These are phyloP conservation scores for Aureobasidium sp. DNA, from an alignment of 2,329 filamentous ascomycete species.

Conservation along the genomic window DNA sequence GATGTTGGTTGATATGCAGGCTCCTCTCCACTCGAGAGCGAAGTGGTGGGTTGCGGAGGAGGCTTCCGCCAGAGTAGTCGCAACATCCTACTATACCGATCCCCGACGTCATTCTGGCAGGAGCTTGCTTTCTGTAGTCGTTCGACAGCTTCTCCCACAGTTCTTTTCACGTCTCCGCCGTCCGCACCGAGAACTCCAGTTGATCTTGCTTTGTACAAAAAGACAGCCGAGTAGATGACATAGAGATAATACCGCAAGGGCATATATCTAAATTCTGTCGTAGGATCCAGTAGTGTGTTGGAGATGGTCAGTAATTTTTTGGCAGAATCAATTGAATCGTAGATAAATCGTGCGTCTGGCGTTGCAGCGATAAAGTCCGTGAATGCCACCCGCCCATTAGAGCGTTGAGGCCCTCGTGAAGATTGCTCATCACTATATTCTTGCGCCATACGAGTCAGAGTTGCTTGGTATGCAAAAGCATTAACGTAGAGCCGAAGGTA, in stretches of 20 bases:
- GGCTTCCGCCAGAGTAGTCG: slow-evolving; percentile 51
- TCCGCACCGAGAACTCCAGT: slow-evolving; percentile 52
- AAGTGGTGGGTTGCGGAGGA: slow-evolving; percentile 16
- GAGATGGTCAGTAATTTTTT: slow-evolving; percentile 55
- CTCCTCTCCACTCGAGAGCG: slow-evolving; percentile 14
- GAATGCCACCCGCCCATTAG: slow-evolving; percentile 36
- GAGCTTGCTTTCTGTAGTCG: slow-evolving; percentile 53
- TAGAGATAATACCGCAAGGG: slow-evolving; percentile 57
- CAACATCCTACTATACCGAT: slow-evolving; percentile 54
- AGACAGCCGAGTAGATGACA: slow-evolving; percentile 57
- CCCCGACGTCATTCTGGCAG: slow-evolving; percentile 53
- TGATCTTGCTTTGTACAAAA: slow-evolving; percentile 57
- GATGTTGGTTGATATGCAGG: background rate
- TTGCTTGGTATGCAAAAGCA: slow-evolving; percentile 56
- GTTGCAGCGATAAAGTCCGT: slow-evolving; percentile 49
- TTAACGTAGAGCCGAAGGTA: slow-evolving; percentile 60
- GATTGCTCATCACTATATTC: slow-evolving; percentile 41
- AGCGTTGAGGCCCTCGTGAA: slow-evolving; percentile 22
- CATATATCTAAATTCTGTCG: slow-evolving; percentile 55
- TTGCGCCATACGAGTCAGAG: slow-evolving; percentile 24
- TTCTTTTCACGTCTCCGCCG: slow-evolving; percentile 48
- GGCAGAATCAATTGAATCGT: slow-evolving; percentile 57
- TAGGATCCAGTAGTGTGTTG: slow-evolving; percentile 53
- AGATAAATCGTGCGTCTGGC: slow-evolving; percentile 59
- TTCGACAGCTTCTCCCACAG: slow-evolving; percentile 53